Evolutionary conservation across 768 basidiomycete genomes (phyloP).

Genomic region (Lentinula boryana): DNA sequence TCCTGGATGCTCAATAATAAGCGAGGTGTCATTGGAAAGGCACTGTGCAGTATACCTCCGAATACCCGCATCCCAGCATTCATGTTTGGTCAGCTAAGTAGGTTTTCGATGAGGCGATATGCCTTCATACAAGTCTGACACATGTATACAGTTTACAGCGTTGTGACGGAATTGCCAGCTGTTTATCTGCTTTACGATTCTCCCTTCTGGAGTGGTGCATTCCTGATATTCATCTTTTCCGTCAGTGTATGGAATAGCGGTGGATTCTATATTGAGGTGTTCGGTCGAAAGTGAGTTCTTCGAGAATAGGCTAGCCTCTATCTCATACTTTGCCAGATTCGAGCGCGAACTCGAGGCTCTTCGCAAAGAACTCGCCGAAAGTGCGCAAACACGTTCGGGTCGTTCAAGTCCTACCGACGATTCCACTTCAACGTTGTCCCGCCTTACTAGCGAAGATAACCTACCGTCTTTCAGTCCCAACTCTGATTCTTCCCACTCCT

Average conservation of each 20-base stretch:
- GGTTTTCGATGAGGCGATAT: conserved; percentile 2
- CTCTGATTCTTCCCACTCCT: not conserved
- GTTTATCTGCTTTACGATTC: conserved; percentile 81
- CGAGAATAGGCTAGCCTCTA: not conserved
- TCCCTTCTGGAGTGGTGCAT: conserved; percentile 68
- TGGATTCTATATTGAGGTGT: conserved; percentile 94
- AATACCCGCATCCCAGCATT: conserved; percentile 66
- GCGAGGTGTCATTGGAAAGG: conserved; percentile 72
- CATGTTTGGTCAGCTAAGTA: conserved; percentile 81
- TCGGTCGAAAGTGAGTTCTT: conserved; percentile 82
- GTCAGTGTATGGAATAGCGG: conserved; percentile 96
- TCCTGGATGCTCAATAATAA: conserved; percentile 86
- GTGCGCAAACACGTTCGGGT: conserved; percentile 41
- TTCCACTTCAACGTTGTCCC: not conserved
- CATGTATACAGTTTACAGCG: conserved; percentile 58
- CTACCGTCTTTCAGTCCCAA: not conserved
- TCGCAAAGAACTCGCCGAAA: conserved; percentile 83
- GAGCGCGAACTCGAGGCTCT: conserved; percentile 88
- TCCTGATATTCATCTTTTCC: conserved; percentile 73
- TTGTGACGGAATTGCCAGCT: conserved; percentile 83
- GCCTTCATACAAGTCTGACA: not conserved
- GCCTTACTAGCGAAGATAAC: conserved; percentile 1
- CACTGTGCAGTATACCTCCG: conserved; percentile 53
- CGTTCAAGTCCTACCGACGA: conserved; percentile 42
- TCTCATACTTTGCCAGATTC: conserved; percentile 48